Conservation (phyloP, 805 yeast genomes). For the Metschnikowia similis region DNA sequence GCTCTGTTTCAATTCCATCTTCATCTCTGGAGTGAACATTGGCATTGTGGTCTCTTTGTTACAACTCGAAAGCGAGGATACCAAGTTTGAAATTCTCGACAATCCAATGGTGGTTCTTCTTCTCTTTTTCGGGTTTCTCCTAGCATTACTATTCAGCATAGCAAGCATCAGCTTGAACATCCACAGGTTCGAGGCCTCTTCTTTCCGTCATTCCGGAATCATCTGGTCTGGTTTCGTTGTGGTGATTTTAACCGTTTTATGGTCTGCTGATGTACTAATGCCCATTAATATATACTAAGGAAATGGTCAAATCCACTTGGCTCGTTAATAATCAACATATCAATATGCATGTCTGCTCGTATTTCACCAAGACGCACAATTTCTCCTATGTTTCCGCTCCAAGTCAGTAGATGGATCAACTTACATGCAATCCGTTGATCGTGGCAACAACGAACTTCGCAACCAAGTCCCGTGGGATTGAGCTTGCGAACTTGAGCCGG, state of each 20-base stretch:
- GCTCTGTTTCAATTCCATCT: constrained; percentile 30
- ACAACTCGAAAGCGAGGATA: constrained; percentile 19
- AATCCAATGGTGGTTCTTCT: constrained; percentile 31
- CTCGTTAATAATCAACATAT: not conserved
- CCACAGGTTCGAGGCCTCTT: constrained; percentile 28
- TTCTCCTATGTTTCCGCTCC: not conserved
- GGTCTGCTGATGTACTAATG: constrained; percentile 12
- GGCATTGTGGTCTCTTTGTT: constrained; percentile 36
- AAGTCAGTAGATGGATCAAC: not conserved
- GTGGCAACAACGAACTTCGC: not conserved
- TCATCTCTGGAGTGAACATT: constrained; percentile 36
- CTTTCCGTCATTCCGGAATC: constrained; percentile 21
- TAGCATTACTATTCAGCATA: constrained; percentile 32
- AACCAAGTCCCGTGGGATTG: not conserved
- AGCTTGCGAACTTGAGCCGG: not conserved
- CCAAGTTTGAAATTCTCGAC: constrained; percentile 24
- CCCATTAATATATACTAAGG: not conserved
- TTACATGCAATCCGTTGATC: not conserved
- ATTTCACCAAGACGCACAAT: too few relatives aligned
- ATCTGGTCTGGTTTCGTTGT: constrained; percentile 24
- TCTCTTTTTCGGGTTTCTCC: constrained; percentile 28
- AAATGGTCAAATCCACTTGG: not conserved
- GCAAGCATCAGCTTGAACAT: constrained; percentile 32
- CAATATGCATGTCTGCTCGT: not conserved
- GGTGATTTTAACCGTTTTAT: constrained; percentile 20